Conservation (phyloP, 2,329 filamentous ascomycete genomes). For the Orbilia blumenaviensis region DNA sequence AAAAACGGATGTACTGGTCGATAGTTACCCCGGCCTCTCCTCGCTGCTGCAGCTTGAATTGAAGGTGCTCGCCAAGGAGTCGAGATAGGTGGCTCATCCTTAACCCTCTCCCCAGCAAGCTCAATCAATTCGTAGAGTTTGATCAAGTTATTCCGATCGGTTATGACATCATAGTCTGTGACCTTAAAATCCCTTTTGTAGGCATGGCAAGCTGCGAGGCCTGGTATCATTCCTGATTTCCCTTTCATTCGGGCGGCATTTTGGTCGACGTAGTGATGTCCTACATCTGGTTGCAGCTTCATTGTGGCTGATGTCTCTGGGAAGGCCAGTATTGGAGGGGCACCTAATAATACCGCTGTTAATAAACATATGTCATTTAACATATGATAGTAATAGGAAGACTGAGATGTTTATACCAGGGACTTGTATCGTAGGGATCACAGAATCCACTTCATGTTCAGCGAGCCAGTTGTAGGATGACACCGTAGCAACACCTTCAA, state of each 20-base stretch:
- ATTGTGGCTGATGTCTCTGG: background rate
- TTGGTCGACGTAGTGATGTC: constrained; percentile 36
- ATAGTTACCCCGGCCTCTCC: background rate
- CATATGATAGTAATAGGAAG: background rate
- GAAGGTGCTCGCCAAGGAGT: constrained; percentile 9
- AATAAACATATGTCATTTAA: background rate
- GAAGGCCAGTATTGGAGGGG: constrained; percentile 15
- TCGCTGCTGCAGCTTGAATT: background rate
- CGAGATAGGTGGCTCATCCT: background rate
- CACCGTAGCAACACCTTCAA: background rate
- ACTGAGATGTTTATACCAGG: constrained; percentile 7
- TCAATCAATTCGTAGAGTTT: constrained; percentile 29
- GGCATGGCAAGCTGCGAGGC: constrained; percentile 21
- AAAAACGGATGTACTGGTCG: background rate
- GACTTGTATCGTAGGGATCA: constrained; percentile 18
- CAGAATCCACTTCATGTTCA: background rate
- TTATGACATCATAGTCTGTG: constrained; percentile 38
- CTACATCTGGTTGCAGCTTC: background rate
- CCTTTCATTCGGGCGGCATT: constrained; percentile 38
- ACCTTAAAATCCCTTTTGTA: constrained; percentile 21
- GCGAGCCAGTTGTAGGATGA: constrained; percentile 40
- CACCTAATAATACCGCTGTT: background rate
- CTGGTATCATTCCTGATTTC: constrained; percentile 15
- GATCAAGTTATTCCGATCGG: constrained; percentile 39
- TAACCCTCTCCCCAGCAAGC: background rate